These are phyloP conservation scores for Pseudozyma tsukubaensis DNA, from an alignment of 1,284 basidiomycete species.

Conservation along the genomic window DNA sequence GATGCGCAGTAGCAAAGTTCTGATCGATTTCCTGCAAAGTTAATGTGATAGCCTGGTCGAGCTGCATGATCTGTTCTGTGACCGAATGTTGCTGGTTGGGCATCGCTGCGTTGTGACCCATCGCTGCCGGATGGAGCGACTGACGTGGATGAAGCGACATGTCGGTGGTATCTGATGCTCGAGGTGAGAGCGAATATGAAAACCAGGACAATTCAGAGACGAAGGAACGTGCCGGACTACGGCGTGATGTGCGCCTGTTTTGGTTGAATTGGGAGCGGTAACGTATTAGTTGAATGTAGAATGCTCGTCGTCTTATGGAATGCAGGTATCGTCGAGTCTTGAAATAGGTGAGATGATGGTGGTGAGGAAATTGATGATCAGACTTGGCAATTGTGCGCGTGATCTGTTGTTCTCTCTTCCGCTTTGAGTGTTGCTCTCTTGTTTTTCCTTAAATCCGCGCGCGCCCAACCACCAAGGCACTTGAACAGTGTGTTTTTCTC, in stretches of 20 bases:
- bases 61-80: conserved; percentile 88
- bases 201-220: background rate
- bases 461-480: conserved; percentile 16
- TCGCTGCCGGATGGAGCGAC: conserved; percentile 48
- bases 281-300: background rate
- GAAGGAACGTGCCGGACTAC: background rate
- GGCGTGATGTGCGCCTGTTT: background rate
- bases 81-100: conserved; percentile 70
- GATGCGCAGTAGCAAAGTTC: conserved; percentile 89
- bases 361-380: background rate
- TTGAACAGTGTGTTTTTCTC: conserved; percentile 19
- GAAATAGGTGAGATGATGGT: conserved; percentile 3
- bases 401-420: conserved; percentile 3
- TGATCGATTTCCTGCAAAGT: conserved; percentile 85
- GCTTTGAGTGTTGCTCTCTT: conserved; percentile 3
- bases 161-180: background rate
- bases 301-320: no score
- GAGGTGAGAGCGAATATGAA: background rate
- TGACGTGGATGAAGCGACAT: conserved; percentile 51
- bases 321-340: no score
- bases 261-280: background rate
- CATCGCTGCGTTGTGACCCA: conserved; percentile 32
- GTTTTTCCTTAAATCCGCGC: conserved; percentile 17
- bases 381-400: background rate
- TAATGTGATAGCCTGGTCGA: conserved; percentile 93